Evolutionary conservation across 495 filamentous ascomycete species (phyloP).

Genomic region (Xylaria flabelliformis): DNA sequence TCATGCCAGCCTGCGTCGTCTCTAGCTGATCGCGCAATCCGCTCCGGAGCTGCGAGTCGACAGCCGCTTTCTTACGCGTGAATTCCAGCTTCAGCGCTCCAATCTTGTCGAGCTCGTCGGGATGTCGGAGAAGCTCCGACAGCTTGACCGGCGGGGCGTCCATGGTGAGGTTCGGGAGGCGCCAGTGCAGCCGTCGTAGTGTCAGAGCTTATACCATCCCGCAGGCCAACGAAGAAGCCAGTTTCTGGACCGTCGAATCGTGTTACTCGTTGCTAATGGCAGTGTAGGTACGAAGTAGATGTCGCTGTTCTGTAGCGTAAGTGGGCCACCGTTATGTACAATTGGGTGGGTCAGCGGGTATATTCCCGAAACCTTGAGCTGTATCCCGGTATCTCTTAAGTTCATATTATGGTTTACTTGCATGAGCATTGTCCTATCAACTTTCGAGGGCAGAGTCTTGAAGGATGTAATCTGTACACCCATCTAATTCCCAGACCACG

Average conservation of each 20-base stretch:
- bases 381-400: not conserved
- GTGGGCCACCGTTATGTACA: not conserved
- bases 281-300: not conserved
- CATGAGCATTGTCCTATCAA: no score
- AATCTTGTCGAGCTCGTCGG: constrained; percentile 96
- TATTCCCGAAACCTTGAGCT: not conserved
- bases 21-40: constrained; percentile 90
- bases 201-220: constrained; percentile 40
- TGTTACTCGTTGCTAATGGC: not conserved
- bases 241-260: not conserved
- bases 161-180: constrained; percentile 46
- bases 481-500: not conserved
- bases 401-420: not conserved
- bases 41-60: constrained; percentile 86
- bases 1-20: constrained; percentile 90
- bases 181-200: constrained; percentile 36
- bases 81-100: constrained; percentile 88
- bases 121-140: constrained; percentile 72
- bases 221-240: constrained; percentile 12
- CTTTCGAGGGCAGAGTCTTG: no score
- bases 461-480: no score
- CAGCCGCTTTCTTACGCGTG: constrained; percentile 86
- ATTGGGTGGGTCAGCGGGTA: not conserved
- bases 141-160: constrained; percentile 69
- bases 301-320: not conserved